Percentiles rank a stretch among this genome's conserved stretches.
phyloP scores from a whole-genome alignment of 2,329 filamentous ascomycete species.

The Xylaria multiplex region DNA sequence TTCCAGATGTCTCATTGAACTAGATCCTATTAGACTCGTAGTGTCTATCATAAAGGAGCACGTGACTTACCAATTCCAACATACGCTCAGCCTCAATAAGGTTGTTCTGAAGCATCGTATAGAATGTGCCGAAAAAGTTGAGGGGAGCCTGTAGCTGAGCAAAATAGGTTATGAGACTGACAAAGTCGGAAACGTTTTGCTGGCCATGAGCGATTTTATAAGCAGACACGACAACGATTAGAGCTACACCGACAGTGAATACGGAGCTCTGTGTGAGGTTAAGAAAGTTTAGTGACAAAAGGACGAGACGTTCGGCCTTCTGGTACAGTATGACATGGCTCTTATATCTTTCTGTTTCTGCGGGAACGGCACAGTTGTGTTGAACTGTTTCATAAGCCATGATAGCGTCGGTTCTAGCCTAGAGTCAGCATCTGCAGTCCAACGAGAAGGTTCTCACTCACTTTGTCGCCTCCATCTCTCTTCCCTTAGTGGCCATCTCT shows the following conservation, averaged over 20 bases:
- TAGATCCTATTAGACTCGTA: constrained; percentile 15
- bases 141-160: constrained; percentile 59
- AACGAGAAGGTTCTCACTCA: constrained; percentile 32
- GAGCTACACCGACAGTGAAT: constrained; percentile 68
- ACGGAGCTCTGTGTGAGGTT: constrained; percentile 71
- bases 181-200: constrained; percentile 66
- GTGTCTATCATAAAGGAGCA: neutral
- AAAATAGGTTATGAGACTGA: constrained; percentile 53
- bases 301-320: constrained; percentile 65
- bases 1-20: constrained; percentile 57
- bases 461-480: constrained; percentile 61
- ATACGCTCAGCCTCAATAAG: constrained; percentile 59
- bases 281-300: constrained; percentile 66
- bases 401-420: constrained; percentile 56
- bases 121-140: constrained; percentile 67
- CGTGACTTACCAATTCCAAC: constrained; percentile 53
- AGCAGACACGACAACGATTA: constrained; percentile 70
- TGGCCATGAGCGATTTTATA: constrained; percentile 68
- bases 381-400: constrained; percentile 68
- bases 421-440: constrained; percentile 15
- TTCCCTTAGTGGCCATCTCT: constrained; percentile 56
- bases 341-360: constrained; percentile 67
- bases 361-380: constrained; percentile 69
- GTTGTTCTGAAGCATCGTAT: constrained; percentile 58
- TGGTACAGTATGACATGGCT: constrained; percentile 67